phyloP scores from a whole-genome alignment of 1,139 yeast species.

The Yamadazyma songkhlaensis region DNA sequence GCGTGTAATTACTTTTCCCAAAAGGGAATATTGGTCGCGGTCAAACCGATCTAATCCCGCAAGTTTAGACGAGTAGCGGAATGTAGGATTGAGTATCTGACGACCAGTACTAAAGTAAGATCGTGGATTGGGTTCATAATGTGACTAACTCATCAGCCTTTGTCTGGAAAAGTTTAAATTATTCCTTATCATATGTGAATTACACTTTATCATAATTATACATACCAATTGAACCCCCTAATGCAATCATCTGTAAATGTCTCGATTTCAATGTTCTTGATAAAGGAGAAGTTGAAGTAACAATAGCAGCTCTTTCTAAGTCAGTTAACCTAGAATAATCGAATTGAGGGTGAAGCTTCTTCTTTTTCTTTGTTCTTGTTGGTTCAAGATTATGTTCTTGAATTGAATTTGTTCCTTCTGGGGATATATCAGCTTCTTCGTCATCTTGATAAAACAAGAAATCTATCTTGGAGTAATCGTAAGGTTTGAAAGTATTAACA shows the following conservation, averaged over 20 bases:
- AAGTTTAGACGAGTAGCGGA: too few species aligned
- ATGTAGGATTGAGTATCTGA: too few species aligned
- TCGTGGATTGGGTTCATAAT: too few species aligned
- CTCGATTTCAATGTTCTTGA: slow-evolving; percentile 34
- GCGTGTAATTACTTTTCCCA: not conserved
- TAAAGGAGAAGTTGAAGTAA: slow-evolving; percentile 30
- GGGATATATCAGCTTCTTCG: slow-evolving; percentile 7
- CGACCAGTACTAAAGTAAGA: too few species aligned
- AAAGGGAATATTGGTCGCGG: not conserved
- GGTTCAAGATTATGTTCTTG: not conserved
- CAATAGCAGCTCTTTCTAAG: slow-evolving; percentile 31
- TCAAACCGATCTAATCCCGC: too few species aligned
- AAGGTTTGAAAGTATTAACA: slow-evolving; percentile 27
- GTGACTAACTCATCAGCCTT: too few species aligned
- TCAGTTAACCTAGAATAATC: slow-evolving; percentile 27
- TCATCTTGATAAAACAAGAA: slow-evolving; percentile 17
- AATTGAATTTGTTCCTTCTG: not conserved
- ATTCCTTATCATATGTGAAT: too few species aligned
- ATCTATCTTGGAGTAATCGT: slow-evolving; percentile 21
- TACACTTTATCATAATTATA: too few species aligned
- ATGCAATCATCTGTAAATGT: slow-evolving; percentile 41
- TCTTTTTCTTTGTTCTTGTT: slow-evolving; percentile 10
- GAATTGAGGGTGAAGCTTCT: slow-evolving; percentile 23
- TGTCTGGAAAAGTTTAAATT: too few species aligned
- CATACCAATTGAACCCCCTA: slow-evolving; percentile 41